Percentiles rank a stretch among this genome's conserved stretches.
These are phyloP conservation scores for Elongisporangium prolatum DNA, from an alignment of 352 stramenopile genomes.

Conservation along the genomic window DNA sequence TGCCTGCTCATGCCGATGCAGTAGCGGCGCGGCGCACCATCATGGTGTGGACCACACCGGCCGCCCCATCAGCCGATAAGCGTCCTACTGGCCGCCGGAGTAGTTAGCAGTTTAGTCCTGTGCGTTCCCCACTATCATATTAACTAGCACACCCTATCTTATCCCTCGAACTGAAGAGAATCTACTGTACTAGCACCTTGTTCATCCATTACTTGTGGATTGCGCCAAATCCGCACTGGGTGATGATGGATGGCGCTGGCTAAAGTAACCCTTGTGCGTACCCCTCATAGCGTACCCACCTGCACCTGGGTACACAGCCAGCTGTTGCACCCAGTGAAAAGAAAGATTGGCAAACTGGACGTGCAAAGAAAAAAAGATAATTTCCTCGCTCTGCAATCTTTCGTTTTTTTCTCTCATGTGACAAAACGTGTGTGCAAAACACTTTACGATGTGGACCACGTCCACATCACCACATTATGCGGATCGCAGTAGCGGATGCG, in stretches of 20 bases:
- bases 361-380: too few species aligned
- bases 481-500: slow-evolving; percentile 29
- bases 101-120: background rate
- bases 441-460: background rate
- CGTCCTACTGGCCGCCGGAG: background rate
- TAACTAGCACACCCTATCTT: background rate
- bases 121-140: background rate
- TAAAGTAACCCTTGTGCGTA: background rate
- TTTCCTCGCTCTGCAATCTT: background rate
- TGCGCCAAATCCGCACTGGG: background rate
- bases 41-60: background rate
- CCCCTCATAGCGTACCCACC: background rate
- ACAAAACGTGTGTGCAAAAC: background rate
- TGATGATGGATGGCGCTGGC: background rate
- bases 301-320: background rate
- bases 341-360: background rate
- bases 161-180: background rate
- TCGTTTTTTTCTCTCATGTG: background rate
- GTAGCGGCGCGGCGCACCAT: background rate
- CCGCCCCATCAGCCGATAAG: background rate
- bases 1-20: background rate
- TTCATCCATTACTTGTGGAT: background rate
- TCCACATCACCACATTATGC: slow-evolving; percentile 18
- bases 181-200: background rate
- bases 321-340: background rate